A percentile compares a stretch with the other conserved stretches of the same genome.
Conservation (phyloP, 2,329 filamentous ascomycete species). For the Fusarium pininemorale region DNA sequence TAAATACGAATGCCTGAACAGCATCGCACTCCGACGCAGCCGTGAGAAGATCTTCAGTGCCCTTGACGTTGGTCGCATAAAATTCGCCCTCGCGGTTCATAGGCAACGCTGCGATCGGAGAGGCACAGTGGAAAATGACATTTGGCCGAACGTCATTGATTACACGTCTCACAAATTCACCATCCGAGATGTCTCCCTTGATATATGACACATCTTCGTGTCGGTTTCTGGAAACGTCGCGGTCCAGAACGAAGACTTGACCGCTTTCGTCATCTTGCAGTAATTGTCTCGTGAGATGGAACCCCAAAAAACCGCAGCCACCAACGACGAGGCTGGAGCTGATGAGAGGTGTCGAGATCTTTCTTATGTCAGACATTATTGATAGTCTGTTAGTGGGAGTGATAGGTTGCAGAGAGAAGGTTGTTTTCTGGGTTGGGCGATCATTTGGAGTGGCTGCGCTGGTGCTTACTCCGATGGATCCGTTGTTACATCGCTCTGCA, state of each 20-base stretch:
- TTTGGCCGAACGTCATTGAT: constrained; percentile 38
- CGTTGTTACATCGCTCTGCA: not conserved
- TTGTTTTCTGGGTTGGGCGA: not conserved
- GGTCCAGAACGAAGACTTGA: constrained; percentile 44
- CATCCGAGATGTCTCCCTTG: constrained; percentile 40
- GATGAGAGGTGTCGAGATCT: not conserved
- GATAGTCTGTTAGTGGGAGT: accelerated
- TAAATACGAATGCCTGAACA: constrained; percentile 46
- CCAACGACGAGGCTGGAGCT: constrained; percentile 37
- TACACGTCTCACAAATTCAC: not conserved
- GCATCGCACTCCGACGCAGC: constrained; percentile 27
- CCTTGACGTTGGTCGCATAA: constrained; percentile 44
- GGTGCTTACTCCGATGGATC: not conserved
- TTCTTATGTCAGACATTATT: not conserved
- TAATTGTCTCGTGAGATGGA: constrained; percentile 18
- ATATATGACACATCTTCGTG: constrained; percentile 39
- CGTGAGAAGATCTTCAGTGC: constrained; percentile 43
- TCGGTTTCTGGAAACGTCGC: constrained; percentile 36
- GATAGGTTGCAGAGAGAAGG: not conserved
- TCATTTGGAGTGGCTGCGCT: not conserved
- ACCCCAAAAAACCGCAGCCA: constrained; percentile 49
- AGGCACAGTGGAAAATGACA: constrained; percentile 47
- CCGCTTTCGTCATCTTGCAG: constrained; percentile 28
- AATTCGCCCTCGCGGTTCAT: constrained; percentile 26
- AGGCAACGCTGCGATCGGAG: constrained; percentile 41